A percentile compares a stretch with the other conserved stretches of the same genome.
Conservation (phyloP, 2,329 filamentous ascomycete species). For the Pyrenophora tritici-repentis region DNA sequence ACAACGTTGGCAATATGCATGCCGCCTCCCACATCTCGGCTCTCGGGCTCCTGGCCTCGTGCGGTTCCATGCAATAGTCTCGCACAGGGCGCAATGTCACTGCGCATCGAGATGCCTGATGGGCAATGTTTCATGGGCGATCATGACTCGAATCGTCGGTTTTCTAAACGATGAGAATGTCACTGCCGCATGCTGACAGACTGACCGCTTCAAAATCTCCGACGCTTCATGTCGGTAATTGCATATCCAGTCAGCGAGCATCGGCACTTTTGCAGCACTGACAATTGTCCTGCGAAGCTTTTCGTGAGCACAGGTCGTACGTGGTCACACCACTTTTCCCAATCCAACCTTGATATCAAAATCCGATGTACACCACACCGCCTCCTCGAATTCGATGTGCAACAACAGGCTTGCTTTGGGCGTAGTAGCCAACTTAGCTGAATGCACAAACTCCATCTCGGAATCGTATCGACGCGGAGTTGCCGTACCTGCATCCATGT, state of each 20-base stretch:
- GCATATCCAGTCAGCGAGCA: background rate
- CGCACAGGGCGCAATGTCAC: slow-evolving; percentile 4
- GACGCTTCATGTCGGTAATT: background rate
- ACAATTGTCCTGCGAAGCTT: slow-evolving; percentile 3
- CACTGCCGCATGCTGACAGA: background rate
- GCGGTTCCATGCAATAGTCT: slow-evolving; percentile 10
- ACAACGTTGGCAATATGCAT: slow-evolving; percentile 1
- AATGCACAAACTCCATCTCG: too few relatives aligned
- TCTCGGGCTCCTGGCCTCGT: slow-evolving; percentile 8
- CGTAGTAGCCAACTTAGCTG: too few relatives aligned
- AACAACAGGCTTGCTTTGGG: background rate
- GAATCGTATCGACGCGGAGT: background rate
- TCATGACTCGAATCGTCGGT: background rate
- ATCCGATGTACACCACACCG: background rate
- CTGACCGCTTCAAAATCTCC: background rate
- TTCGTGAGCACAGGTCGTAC: slow-evolving; percentile 6
- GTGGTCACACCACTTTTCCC: slow-evolving; percentile 6
- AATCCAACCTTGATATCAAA: background rate
- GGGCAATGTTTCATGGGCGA: background rate
- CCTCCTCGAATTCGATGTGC: background rate
- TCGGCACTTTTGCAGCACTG: slow-evolving; percentile 1
- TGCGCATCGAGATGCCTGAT: too few relatives aligned
- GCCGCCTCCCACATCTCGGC: slow-evolving; percentile 11
- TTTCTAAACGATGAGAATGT: background rate
- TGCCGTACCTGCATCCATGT: slow-evolving; percentile 1